Evolutionary conservation across 345 rosid species (phyloP).

Genomic region (Clausena lansium): DNA sequence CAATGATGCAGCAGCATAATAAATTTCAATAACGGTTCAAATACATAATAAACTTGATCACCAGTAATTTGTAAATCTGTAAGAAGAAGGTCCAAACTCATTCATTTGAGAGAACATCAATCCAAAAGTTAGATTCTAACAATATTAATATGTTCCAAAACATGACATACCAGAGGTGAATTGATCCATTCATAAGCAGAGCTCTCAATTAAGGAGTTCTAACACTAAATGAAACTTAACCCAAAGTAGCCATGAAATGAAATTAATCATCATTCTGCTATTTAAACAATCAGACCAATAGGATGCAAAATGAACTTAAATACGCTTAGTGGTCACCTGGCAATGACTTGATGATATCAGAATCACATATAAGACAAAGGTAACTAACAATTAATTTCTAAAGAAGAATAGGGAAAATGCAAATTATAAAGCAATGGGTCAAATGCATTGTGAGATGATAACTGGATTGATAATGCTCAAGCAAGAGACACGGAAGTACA

Average conservation of each 20-base stretch:
- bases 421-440: background rate
- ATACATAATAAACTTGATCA: no score
- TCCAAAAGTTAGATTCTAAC: constrained; percentile 19
- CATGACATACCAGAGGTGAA: constrained; percentile 14
- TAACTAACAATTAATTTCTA: background rate
- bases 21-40: no score
- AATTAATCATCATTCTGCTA: no score
- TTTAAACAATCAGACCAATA: no score
- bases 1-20: no score
- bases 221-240: no score
- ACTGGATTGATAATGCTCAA: constrained; percentile 67
- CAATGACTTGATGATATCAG: constrained; percentile 72
- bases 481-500: constrained; percentile 74
- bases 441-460: background rate
- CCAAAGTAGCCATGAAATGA: no score
- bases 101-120: background rate
- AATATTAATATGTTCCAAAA: constrained; percentile 22
- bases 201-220: no score
- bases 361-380: constrained; percentile 45
- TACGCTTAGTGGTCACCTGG: constrained; percentile 51
- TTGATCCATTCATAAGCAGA: background rate
- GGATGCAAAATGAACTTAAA: background rate
- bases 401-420: no score
- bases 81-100: background rate
- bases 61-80: background rate